phyloP scores from a whole-genome alignment of 129 eudicot species.

The Gnaphalium uliginosum region DNA sequence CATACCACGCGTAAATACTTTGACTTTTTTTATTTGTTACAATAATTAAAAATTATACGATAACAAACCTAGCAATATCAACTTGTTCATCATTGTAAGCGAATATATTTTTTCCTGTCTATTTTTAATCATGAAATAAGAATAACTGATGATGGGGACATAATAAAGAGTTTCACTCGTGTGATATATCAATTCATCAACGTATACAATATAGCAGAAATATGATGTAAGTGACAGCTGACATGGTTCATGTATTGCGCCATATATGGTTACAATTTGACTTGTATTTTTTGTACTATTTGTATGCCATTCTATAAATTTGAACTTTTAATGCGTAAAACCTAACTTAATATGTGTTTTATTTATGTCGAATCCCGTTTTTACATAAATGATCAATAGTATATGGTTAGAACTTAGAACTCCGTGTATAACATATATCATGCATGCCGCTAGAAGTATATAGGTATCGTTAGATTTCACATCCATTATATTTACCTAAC shows the following conservation, averaged over 20 bases:
- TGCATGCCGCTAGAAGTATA: too few relatives aligned
- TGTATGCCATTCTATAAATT: neutral
- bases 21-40: conserved; percentile 30
- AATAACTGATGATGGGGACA: neutral
- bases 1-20: conserved; percentile 35
- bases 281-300: neutral
- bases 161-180: conserved; percentile 11
- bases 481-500: too few relatives aligned
- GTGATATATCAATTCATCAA: neutral
- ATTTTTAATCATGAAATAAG: neutral
- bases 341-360: too few relatives aligned
- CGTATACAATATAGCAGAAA: conserved; percentile 3
- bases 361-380: too few relatives aligned
- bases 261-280: neutral
- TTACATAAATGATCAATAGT: too few relatives aligned
- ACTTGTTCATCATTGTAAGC: conserved; percentile 8
- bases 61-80: conserved; percentile 30
- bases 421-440: too few relatives aligned
- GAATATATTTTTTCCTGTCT: neutral
- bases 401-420: too few relatives aligned
- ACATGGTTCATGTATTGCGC: neutral
- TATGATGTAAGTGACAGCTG: conserved; percentile 14
- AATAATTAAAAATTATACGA: conserved; percentile 16
- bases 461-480: too few relatives aligned
- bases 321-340: too few relatives aligned